Percentiles rank a stretch among this genome's conserved stretches.
phyloP scores from a whole-genome alignment of 1,284 basidiomycete genomes.

The Cryptococcus sp. region DNA sequence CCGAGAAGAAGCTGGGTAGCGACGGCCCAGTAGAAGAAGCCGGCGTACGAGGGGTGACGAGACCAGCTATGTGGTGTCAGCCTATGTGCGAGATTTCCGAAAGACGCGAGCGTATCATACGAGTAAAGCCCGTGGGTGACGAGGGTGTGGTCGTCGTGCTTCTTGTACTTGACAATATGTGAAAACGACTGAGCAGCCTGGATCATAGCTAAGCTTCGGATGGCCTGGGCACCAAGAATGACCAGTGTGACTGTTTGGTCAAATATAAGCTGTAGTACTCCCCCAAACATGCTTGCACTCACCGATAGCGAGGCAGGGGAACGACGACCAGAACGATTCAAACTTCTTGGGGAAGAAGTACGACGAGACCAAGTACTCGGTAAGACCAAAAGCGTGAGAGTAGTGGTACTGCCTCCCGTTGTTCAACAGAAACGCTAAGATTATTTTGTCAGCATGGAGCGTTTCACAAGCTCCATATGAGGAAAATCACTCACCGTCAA shows the following conservation, averaged over 20 bases:
- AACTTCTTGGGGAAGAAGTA: slow-evolving; percentile 57
- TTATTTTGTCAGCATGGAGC: slow-evolving; percentile 3
- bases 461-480: not conserved
- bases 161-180: slow-evolving; percentile 70
- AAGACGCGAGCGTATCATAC: slow-evolving; percentile 54
- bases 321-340: slow-evolving; percentile 11
- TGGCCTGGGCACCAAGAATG: slow-evolving; percentile 66
- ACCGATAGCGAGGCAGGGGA: slow-evolving; percentile 8
- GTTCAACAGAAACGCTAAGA: slow-evolving; percentile 86
- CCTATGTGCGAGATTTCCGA: not conserved
- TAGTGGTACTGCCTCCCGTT: slow-evolving; percentile 83
- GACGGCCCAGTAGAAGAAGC: slow-evolving; percentile 97
- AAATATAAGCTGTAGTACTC: not conserved
- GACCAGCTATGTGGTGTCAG: slow-evolving; percentile 61
- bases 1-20: slow-evolving; percentile 91
- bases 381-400: slow-evolving; percentile 73
- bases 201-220: slow-evolving; percentile 91
- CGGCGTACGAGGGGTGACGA: slow-evolving; percentile 93
- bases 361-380: slow-evolving; percentile 73
- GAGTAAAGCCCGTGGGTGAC: slow-evolving; percentile 82
- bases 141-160: slow-evolving; percentile 68
- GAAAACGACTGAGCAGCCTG: slow-evolving; percentile 91
- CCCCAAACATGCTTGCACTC: not conserved
- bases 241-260: slow-evolving; percentile 37
- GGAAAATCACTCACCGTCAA: slow-evolving; percentile 70